Evolutionary conservation across 2,329 filamentous ascomycete species (phyloP), one percentile per base, ranked within the genome.

Genomic region (Sporothrix protearum): DNA sequence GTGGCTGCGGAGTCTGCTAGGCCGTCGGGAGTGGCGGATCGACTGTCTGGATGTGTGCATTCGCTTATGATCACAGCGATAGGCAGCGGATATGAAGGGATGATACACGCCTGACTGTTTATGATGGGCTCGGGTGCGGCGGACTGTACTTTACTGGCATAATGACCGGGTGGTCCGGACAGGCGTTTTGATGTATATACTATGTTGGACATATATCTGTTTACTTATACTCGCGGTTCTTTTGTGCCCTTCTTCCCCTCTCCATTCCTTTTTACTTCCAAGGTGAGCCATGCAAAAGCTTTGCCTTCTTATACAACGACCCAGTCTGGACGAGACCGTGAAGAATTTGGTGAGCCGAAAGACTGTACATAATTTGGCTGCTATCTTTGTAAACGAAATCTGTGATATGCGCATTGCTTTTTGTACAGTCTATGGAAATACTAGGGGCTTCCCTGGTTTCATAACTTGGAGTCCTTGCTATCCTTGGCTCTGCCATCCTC

Each of bases 31-130:
- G 80, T 97, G 95, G 92, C 88, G 92, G 76, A 87, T 99, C 75
- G 93, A 95, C 71, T 97, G 94, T 80, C 86, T 99, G 81, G 94
- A 97, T 80, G 88, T 98, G 39, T 90, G 94, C 76, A 89, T 98
- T 69, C 85, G 92, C 74, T 82, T 97, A 75, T 72, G 19, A 33
- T 42, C 8, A 63, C 4, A 28, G 1, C 14, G 0, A 14, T 28
- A 10, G 33, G 33, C 19, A n/a, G 33, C 1, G 19, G n/a, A 61
- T 2, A 39, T 10, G 49, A 25, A 10, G n/a, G n/a, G n/a, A 42
- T 12, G 5, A 45, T 42, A 14, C 16, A 45, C 22, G 10, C 10
- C 3, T 14, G 10, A 4, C 22, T 14, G 42, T 47, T 47, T 14
- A 47, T 19, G 42, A 47, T 47, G 42, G 14, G 12, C 1, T 19